phyloP scores from a whole-genome alignment of 768 basidiomycete species.

The Amanita muscaria region DNA sequence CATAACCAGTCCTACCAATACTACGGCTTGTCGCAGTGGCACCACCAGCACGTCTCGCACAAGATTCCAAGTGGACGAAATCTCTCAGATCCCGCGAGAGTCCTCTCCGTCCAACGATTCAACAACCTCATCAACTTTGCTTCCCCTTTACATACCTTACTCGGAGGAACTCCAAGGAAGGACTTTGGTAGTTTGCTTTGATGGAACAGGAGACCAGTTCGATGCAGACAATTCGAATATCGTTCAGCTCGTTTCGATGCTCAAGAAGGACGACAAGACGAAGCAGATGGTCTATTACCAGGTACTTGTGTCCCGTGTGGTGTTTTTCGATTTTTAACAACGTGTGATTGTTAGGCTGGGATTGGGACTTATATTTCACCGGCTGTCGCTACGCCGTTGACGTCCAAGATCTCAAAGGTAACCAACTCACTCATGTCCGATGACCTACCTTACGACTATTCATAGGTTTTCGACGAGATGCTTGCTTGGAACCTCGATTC shows the following conservation, averaged over 20 bases:
- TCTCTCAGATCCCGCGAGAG: no score
- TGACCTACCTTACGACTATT: not conserved
- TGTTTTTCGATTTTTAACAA: no score
- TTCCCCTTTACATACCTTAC: no score
- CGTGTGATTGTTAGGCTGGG: no score
- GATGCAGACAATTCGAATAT: conserved; percentile 37
- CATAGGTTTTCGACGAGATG: conserved; percentile 32
- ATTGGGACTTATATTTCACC: conserved; percentile 45
- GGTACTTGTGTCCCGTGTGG: no score
- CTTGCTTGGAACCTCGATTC: conserved; percentile 41
- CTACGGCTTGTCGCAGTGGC: no score
- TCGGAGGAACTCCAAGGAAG: conserved; percentile 22
- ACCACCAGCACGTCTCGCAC: no score
- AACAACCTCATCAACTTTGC: no score
- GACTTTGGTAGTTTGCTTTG: conserved; percentile 62
- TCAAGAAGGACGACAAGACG: conserved; percentile 41
- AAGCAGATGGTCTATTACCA: conserved; percentile 52
- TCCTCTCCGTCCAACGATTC: no score
- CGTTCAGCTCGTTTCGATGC: conserved; percentile 37
- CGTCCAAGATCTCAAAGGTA: conserved; percentile 33
- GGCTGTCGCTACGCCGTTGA: conserved; percentile 34
- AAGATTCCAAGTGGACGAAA: no score
- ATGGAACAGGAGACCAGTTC: conserved; percentile 45
- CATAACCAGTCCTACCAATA: no score
- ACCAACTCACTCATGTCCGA: not conserved